Evolutionary conservation across 2,329 filamentous ascomycete genomes (phyloP).

Genomic region (Epichloe uncinata): DNA sequence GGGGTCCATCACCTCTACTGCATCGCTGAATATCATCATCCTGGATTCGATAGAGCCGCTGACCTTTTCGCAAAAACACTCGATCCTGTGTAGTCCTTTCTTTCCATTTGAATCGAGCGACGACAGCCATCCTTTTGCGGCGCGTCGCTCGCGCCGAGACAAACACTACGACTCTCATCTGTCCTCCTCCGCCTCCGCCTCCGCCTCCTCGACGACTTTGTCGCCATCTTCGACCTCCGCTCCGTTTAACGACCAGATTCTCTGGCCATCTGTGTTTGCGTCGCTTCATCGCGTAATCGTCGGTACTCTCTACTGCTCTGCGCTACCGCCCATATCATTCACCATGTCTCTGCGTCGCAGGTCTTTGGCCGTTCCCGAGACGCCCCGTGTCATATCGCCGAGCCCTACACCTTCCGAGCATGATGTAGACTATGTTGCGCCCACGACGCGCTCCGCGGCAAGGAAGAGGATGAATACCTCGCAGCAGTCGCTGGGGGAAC

Average conservation of each 20-base stretch:
- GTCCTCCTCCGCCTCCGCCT: background rate
- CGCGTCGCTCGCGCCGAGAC: conserved; percentile 35
- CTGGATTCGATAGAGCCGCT: conserved; percentile 42
- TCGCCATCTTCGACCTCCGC: background rate
- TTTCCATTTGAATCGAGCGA: conserved; percentile 11
- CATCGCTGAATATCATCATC: conserved; percentile 31
- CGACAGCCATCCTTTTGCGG: conserved; percentile 9
- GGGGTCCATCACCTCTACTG: conserved; percentile 42
- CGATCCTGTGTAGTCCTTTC: conserved; percentile 9
- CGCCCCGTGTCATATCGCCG: conserved; percentile 79
- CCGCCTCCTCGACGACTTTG: background rate
- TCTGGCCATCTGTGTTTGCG: conserved; percentile 35
- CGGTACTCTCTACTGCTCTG: conserved; percentile 42
- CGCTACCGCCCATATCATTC: conserved; percentile 46
- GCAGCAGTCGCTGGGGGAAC: conserved; percentile 50
- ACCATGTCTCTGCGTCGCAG: conserved; percentile 39
- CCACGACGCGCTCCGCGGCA: conserved; percentile 63
- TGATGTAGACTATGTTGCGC: conserved; percentile 46
- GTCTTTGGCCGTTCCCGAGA: conserved; percentile 47
- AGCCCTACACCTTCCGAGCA: conserved; percentile 49
- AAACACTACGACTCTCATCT: conserved; percentile 29
- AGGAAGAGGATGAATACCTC: conserved; percentile 37
- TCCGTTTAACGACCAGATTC: conserved; percentile 9
- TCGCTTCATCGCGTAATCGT: conserved; percentile 36
- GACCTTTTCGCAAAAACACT: conserved; percentile 7